Evolutionary conservation across 805 yeast species (phyloP).

Genomic region (Candida krabiensis): DNA sequence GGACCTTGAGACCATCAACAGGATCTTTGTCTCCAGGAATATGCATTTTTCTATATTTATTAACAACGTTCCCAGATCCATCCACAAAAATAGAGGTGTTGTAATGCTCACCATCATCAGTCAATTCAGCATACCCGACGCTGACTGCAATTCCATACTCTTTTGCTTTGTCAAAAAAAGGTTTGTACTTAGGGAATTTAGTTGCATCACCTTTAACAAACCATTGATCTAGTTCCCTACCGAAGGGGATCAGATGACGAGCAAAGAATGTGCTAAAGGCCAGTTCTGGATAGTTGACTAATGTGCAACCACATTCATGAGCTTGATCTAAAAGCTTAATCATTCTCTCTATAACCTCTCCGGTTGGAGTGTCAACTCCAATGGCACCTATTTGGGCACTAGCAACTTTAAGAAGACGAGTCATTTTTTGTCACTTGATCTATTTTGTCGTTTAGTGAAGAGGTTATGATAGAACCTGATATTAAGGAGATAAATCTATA

Average conservation of each 20-base stretch:
- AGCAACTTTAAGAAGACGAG: slow-evolving; percentile 25
- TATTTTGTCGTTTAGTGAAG: too few species aligned
- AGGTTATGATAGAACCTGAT: too few species aligned
- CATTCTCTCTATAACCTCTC: slow-evolving; percentile 33
- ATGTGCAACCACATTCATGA: slow-evolving; percentile 29
- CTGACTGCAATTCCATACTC: slow-evolving; percentile 30
- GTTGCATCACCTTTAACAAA: slow-evolving; percentile 39
- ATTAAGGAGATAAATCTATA: too few species aligned
- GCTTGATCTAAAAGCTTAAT: slow-evolving; percentile 30
- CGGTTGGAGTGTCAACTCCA: slow-evolving; percentile 29
- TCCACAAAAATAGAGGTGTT: slow-evolving; percentile 36
- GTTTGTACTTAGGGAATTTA: slow-evolving; percentile 24
- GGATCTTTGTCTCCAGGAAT: slow-evolving; percentile 38
- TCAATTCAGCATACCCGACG: slow-evolving; percentile 40
- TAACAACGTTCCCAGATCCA: slow-evolving; percentile 30
- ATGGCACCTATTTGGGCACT: slow-evolving; percentile 36
- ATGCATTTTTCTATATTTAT: slow-evolving; percentile 39
- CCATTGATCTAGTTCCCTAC: slow-evolving; percentile 33
- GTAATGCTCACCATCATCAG: slow-evolving; percentile 38
- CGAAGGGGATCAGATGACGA: slow-evolving; percentile 32
- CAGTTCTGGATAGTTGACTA: slow-evolving; percentile 38
- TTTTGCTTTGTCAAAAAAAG: slow-evolving; percentile 38
- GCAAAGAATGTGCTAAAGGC: slow-evolving; percentile 26
- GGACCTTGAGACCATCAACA: slow-evolving; percentile 26
- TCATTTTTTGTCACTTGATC: not conserved